A percentile compares a stretch with the other conserved stretches of the same genome.
Evolutionary conservation across 1,284 basidiomycete genomes (phyloP).

Genomic region (Grifola frondosa): DNA sequence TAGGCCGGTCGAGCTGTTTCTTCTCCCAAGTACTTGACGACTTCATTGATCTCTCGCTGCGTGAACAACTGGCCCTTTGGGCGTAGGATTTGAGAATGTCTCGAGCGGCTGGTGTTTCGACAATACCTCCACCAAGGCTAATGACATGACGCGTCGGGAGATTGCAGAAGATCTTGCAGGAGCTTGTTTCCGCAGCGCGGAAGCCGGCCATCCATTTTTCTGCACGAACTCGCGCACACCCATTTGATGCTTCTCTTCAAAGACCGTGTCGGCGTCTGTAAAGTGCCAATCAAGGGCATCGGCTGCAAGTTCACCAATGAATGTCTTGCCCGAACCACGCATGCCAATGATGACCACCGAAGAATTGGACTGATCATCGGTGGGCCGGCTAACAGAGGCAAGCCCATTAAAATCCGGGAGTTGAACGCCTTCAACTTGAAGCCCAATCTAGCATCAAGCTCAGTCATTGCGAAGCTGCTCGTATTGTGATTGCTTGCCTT

Average conservation of each 20-base stretch:
- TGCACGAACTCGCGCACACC: conserved; percentile 80
- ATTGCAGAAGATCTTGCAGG: conserved; percentile 63
- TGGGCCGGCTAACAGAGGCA: conserved; percentile 43
- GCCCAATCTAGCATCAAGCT: conserved; percentile 68
- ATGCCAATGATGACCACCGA: conserved; percentile 92
- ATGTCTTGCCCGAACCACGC: conserved; percentile 96
- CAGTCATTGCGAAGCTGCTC: conserved; percentile 1
- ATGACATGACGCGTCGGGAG: conserved; percentile 68
- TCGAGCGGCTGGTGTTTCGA: conserved; percentile 81
- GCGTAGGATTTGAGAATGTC: conserved; percentile 72
- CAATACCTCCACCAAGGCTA: conserved; percentile 94
- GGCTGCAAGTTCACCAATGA: conserved; percentile 82
- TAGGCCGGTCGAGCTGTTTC: conserved; percentile 84
- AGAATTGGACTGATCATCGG: conserved; percentile 45
- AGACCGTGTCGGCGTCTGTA: conserved; percentile 86
- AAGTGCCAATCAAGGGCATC: conserved; percentile 74
- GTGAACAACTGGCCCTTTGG: conserved; percentile 67
- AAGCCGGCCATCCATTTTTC: conserved; percentile 79
- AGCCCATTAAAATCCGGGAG: conserved; percentile 47
- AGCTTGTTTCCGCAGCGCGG: conserved; percentile 62
- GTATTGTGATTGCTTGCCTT: conserved; percentile 53
- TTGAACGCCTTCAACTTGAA: conserved; percentile 85
- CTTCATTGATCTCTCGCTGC: conserved; percentile 71
- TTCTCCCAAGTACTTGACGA: conserved; percentile 75
- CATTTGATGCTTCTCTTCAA: conserved; percentile 64